Evolutionary conservation across 306 rosid genomes (phyloP).

Genomic region (cucumber (Cucumis sativus)): DNA sequence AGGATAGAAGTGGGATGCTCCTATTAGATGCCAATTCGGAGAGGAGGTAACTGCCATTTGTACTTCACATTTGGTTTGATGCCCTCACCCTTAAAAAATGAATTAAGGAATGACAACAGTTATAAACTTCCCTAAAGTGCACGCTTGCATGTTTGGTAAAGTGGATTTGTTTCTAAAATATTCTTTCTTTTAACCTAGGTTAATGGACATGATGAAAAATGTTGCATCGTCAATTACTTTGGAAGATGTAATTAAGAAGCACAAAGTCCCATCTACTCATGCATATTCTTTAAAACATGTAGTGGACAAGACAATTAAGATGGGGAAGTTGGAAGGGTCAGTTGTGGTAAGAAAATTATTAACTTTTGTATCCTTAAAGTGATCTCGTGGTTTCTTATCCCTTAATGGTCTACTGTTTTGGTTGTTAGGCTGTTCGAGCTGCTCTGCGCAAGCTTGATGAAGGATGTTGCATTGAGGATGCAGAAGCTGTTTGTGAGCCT

Average conservation of each 20-base stretch:
- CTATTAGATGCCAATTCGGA: slow-evolving; percentile 51
- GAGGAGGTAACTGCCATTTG: slow-evolving; percentile 42
- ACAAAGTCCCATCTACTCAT: slow-evolving; percentile 46
- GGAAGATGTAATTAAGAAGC: slow-evolving; percentile 42
- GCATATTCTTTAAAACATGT: slow-evolving; percentile 20
- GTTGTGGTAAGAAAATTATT: slow-evolving; percentile 38
- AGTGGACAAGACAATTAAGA: slow-evolving; percentile 60
- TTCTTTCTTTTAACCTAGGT: slow-evolving; percentile 29
- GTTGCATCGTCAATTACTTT: slow-evolving; percentile 49
- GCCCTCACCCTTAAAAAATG: no score
- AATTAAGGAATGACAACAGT: neutral
- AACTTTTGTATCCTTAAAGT: neutral
- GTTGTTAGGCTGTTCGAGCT: slow-evolving; percentile 63
- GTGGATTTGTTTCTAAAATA: neutral
- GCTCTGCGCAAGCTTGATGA: slow-evolving; percentile 53
- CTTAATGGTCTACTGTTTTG: neutral
- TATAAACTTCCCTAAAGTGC: neutral
- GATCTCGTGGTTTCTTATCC: neutral
- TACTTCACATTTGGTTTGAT: neutral
- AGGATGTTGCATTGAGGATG: slow-evolving; percentile 53
- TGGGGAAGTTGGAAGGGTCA: slow-evolving; percentile 79
- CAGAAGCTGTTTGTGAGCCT: slow-evolving; percentile 64
- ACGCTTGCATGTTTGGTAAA: neutral
- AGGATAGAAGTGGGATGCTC: slow-evolving; percentile 19
- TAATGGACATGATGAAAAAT: slow-evolving; percentile 45